Base-by-base conservation (phyloP, 768 basidiomycete genomes). In the Hypholoma fasciculare region DNA sequence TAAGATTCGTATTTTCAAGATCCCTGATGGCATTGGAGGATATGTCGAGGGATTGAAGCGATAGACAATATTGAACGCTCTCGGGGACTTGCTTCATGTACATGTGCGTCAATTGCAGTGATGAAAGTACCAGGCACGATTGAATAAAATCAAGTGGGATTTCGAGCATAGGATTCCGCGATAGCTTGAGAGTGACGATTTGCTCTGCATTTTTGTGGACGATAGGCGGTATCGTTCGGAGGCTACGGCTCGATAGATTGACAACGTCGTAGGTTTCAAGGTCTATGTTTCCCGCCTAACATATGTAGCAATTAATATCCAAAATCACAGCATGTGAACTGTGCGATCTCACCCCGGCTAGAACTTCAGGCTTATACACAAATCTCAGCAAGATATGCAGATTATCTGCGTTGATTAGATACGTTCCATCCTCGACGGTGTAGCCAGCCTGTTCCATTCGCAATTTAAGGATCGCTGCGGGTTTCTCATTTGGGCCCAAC, bases 111-210 rank as follows among this genome's bases (percentile, higher is more conserved):
- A 99, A 77, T 9, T 88, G 85, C 44, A 99, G 84, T 64, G 97
- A 95, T 56, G 88, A 86, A 7, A 99, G 82, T 4, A 79, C 83
- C 1, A 83, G 83, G 67, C 94, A 96, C 6, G 89, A 85, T 72
- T 97, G 92, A 56, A 97, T 89, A 68, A 99, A 99, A 73, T 98
- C 97, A 47, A 94, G 86, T 1, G 96, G 97, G 38, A 98, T 89
- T 70, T 98, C 96, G 54, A 96, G 82, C 84, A 96, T 93, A 1
- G 96, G 94, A 69, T 98, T 99, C 46, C 92, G 86, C 2, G 94
- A 96, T 16, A 98, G 82, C 59, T 91, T 91, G 56, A 98, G 88
- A 43, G 82, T 87, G 57, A 92, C 77, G 66, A 99, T 95, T 26
- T 84, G 83, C 63, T 90, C 87, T 1, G 95, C 94, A 57, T 93